Evolutionary conservation across 2,329 filamentous ascomycete genomes (phyloP).

Genomic region (Diaporthe humulicola): DNA sequence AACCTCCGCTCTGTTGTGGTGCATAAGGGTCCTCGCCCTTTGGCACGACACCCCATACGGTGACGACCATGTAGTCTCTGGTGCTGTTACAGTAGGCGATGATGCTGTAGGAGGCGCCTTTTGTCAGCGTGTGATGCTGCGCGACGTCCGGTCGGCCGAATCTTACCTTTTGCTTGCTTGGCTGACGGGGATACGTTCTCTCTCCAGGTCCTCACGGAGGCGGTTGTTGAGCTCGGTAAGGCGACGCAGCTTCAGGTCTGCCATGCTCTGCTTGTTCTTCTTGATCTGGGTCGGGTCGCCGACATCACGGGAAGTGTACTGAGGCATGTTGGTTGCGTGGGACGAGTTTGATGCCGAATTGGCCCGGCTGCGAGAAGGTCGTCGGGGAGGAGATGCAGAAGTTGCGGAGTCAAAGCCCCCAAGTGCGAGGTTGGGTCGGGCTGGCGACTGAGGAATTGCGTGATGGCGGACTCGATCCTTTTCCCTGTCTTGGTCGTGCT

Average conservation of each 20-base stretch:
- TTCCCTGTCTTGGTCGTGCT: slow-evolving; percentile 36
- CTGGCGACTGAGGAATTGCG: slow-evolving; percentile 32
- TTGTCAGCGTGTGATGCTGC: slow-evolving; percentile 29
- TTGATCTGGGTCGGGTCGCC: slow-evolving; percentile 77
- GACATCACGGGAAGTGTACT: slow-evolving; percentile 76
- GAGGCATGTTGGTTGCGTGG: slow-evolving; percentile 65
- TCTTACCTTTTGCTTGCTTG: slow-evolving; percentile 89
- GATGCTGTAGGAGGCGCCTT: slow-evolving; percentile 70
- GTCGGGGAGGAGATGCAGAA: slow-evolving; percentile 41
- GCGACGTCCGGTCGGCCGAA: slow-evolving; percentile 24
- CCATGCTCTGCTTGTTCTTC: slow-evolving; percentile 99
- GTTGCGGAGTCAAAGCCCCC: slow-evolving; percentile 23
- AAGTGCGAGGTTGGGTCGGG: slow-evolving; percentile 34
- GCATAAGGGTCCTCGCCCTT: slow-evolving; percentile 99
- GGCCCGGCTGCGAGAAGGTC: slow-evolving; percentile 40
- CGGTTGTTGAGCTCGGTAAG: slow-evolving; percentile 97
- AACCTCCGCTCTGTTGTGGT: slow-evolving; percentile 91
- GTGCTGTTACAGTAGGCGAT: slow-evolving; percentile 99
- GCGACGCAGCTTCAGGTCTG: slow-evolving; percentile 95
- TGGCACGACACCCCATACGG: slow-evolving; percentile 94
- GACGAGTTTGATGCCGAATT: slow-evolving; percentile 42
- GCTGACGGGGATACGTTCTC: slow-evolving; percentile 94
- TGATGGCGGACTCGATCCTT: slow-evolving; percentile 22
- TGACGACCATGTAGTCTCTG: slow-evolving; percentile 98
- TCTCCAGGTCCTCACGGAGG: slow-evolving; percentile 93